These are phyloP conservation scores for Monocercomonoides exilis DNA, from an alignment of 78 protist species.

Conservation along the genomic window DNA sequence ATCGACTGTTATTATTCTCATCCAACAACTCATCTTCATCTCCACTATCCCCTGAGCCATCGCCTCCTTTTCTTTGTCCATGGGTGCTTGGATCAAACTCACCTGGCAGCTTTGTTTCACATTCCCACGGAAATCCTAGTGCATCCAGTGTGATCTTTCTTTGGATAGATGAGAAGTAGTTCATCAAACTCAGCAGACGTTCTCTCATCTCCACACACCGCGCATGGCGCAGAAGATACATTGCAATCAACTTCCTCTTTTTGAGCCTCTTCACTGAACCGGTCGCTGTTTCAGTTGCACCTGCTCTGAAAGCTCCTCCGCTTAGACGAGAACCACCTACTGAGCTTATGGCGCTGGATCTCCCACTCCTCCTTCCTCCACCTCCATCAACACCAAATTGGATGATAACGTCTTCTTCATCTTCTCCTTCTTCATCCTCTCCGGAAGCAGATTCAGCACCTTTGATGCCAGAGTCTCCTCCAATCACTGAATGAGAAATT, in stretches of 20 bases:
- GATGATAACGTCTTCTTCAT: no score
- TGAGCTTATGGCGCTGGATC: no score
- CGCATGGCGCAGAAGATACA: not conserved
- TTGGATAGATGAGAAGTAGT: not conserved
- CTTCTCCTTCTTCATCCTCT: no score
- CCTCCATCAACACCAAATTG: no score
- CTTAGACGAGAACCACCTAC: not conserved
- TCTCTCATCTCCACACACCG: not conserved
- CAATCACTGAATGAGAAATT: not conserved
- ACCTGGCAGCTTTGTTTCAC: not conserved
- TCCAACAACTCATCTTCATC: not conserved
- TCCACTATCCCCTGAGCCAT: no score
- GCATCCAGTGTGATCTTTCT: not conserved
- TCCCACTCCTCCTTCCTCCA: no score
- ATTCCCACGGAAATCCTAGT: not conserved
- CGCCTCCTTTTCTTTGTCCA: no score
- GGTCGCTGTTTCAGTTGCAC: not conserved
- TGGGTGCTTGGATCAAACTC: no score
- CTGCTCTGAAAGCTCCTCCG: not conserved
- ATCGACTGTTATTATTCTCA: no score
- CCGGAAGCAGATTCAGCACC: no score
- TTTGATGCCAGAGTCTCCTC: no score
- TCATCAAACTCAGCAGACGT: not conserved
- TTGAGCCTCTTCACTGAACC: no score
- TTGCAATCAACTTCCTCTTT: not conserved